These are phyloP conservation scores for Stropharia rugosoannulata DNA, from an alignment of 768 basidiomycete species.

Conservation along the genomic window DNA sequence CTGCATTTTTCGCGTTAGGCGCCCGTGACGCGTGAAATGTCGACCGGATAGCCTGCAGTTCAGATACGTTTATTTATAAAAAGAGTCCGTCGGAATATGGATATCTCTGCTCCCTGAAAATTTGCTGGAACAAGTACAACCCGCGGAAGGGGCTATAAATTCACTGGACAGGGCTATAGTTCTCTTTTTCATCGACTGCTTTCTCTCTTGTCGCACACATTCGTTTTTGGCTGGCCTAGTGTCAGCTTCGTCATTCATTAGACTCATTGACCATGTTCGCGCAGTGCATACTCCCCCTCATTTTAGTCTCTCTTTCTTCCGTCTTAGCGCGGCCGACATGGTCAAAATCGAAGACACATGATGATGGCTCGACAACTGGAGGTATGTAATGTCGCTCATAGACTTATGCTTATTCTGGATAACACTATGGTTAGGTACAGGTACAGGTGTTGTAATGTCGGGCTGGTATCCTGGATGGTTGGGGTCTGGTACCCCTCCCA, in stretches of 20 bases:
- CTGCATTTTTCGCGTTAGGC: too few relatives aligned
- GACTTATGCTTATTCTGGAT: background rate
- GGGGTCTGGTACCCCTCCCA: slow-evolving; percentile 31
- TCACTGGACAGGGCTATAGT: background rate
- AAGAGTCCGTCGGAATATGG: too few relatives aligned
- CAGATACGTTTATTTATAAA: too few relatives aligned
- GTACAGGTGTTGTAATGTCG: slow-evolving; percentile 24
- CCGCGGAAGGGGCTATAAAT: too few relatives aligned
- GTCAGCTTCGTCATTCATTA: background rate
- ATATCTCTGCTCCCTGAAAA: too few relatives aligned
- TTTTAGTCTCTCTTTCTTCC: background rate
- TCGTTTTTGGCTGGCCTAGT: background rate
- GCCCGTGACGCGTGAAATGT: too few relatives aligned
- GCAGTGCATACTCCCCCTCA: background rate
- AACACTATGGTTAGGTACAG: too few relatives aligned
- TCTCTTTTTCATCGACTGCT: background rate
- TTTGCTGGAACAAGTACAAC: too few relatives aligned
- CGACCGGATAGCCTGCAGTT: too few relatives aligned
- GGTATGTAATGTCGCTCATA: background rate
- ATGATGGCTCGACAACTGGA: background rate
- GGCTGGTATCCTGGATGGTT: slow-evolving; percentile 52
- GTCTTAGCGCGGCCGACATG: background rate
- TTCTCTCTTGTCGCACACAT: background rate
- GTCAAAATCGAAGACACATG: background rate
- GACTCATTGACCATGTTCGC: background rate